Percentiles rank a stretch among this genome's conserved stretches.
Evolutionary conservation across 192 early-diverging fungal species (phyloP).

Genomic region (Phlyctochytrium bullatum): DNA sequence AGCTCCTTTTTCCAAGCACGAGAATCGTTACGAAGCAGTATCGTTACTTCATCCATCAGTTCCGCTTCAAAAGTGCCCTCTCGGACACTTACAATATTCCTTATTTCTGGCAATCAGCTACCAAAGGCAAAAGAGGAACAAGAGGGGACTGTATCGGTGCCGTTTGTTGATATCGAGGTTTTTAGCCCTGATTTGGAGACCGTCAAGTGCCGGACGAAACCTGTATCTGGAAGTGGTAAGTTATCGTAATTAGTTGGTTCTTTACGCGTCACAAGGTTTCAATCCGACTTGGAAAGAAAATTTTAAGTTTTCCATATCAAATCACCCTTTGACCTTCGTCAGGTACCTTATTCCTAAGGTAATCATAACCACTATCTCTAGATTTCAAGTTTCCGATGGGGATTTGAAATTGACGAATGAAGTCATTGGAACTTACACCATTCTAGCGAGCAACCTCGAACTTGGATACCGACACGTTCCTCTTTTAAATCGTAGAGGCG

Average conservation of each 20-base stretch:
- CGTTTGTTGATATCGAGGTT: conserved; percentile 62
- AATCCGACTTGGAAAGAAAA: conserved; percentile 53
- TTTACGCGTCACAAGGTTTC: conserved; percentile 35
- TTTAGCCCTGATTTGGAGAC: conserved; percentile 35
- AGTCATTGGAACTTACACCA: conserved; percentile 40
- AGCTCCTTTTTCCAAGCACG: too few relatives aligned
- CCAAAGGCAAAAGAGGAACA: conserved; percentile 58
- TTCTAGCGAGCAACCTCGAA: conserved; percentile 37
- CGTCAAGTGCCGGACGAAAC: conserved; percentile 49
- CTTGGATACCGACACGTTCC: conserved; percentile 69
- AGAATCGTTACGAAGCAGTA: too few relatives aligned
- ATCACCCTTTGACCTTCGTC: conserved; percentile 46
- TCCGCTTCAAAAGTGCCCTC: too few relatives aligned
- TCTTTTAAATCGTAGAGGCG: conserved; percentile 59
- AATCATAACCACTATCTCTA: background rate
- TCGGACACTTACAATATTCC: conserved; percentile 30
- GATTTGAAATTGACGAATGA: conserved; percentile 32
- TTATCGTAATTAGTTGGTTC: conserved; percentile 2
- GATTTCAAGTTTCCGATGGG: conserved; percentile 37
- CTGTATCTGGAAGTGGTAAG: conserved; percentile 55
- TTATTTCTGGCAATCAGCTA: conserved; percentile 71
- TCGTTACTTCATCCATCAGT: too few relatives aligned
- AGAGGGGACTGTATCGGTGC: conserved; percentile 51
- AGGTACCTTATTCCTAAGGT: conserved; percentile 22
- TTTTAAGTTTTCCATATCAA: conserved; percentile 36